Evolutionary conservation across 768 basidiomycete species (phyloP).

Genomic region (Leccinum fibrillosum): DNA sequence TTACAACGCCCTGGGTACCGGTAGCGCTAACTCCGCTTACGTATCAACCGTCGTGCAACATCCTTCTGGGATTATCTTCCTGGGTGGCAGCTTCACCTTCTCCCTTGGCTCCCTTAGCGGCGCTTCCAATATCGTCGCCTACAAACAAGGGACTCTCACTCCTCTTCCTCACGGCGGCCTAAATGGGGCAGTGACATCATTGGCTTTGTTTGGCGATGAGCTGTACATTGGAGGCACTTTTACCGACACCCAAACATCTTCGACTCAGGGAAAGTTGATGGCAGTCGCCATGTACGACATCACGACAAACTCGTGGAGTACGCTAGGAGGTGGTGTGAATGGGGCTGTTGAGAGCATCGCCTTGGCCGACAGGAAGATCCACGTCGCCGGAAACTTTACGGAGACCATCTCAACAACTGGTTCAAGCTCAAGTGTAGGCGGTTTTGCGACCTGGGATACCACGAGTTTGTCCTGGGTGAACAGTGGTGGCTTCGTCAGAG

Average conservation of each 20-base stretch:
- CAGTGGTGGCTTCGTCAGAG: conserved; percentile 69
- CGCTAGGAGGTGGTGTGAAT: conserved; percentile 72
- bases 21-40: conserved; percentile 31
- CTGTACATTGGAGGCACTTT: conserved; percentile 91
- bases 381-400: conserved; percentile 78
- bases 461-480: conserved; percentile 62
- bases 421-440: conserved; percentile 40
- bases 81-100: conserved; percentile 76
- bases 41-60: conserved; percentile 63
- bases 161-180: conserved; percentile 65
- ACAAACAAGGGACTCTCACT: conserved; percentile 55
- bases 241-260: conserved; percentile 56
- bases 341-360: conserved; percentile 67
- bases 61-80: conserved; percentile 59
- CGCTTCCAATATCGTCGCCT: conserved; percentile 68
- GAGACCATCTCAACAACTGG: conserved; percentile 37
- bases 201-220: conserved; percentile 58
- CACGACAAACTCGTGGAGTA: conserved; percentile 57
- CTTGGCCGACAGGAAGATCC: conserved; percentile 47
- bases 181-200: conserved; percentile 70
- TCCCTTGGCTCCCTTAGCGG: conserved; percentile 53
- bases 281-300: conserved; percentile 75
- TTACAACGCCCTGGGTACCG: conserved; percentile 56
- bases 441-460: conserved; percentile 77
- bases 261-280: conserved; percentile 48